Base-by-base conservation (phyloP, 2,329 filamentous ascomycete genomes). In the Magnaporthiopsis rhizophila region DNA sequence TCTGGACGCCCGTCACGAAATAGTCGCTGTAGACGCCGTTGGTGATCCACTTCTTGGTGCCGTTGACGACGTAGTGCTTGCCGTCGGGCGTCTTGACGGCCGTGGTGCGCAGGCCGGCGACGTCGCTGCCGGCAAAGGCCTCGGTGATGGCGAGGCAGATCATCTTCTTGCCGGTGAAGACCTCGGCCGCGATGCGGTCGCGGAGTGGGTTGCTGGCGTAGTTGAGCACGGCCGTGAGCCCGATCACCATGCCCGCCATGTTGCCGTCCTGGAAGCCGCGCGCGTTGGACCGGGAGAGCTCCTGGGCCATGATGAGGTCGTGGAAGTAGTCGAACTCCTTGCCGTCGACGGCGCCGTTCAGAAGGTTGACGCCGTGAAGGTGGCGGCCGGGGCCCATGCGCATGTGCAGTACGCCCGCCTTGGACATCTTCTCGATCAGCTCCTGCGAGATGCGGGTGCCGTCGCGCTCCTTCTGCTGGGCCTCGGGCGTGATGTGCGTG, bases 311-410 rank as follows among this genome's bases (percentile, higher is more conserved):
- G 68, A 96, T 85, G 73, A 95, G 74, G 73, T 95, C 91, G 74
- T 95, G 91, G 76, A 96, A 91, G 76, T 92, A 93, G 74, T 96
- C 91, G 70, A 93, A 96, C 67, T 93, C 88, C 74, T 92, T 86
- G 62, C 89, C 89, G 72, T 90, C 85, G 64, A 92, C 82, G 21
- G 81, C 88, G 59, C 90, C 90, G 66, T 82, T 83, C 64, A 94
- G 76, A 56, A 96, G 76, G 21, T 83, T 80, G 45, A 88, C 83
- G 26, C 89, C 89, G 71, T 92, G 85, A 63, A 96, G 77, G 75
- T 96, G 91, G 77, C 90, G 90, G 15, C 91, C 92, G 0, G 92
- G 92, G 0, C 91, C 91, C 60, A 96, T 77, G 18, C 91, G 86
- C 90, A 95, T 94, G 70, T 91, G 91, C 59, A 95, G 77, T 58